A percentile compares a stretch with the other conserved stretches of the same genome.
phyloP scores from a whole-genome alignment of 805 yeast genomes.

The Candida yuanshanica region DNA sequence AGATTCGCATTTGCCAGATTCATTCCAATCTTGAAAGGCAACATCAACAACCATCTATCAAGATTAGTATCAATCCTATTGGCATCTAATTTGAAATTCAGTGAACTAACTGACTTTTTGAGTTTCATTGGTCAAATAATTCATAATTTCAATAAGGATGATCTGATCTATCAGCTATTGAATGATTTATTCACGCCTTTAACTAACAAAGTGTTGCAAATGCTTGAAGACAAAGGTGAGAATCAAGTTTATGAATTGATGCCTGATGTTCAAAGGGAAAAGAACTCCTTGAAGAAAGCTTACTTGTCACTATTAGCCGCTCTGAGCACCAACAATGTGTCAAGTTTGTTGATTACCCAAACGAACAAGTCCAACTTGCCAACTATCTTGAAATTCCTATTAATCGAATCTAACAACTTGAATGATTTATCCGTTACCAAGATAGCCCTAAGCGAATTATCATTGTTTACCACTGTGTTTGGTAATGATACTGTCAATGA shows the following conservation, averaged over 20 bases:
- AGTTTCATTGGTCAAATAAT: constrained; percentile 84
- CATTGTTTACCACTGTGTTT: constrained; percentile 54
- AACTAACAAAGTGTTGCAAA: constrained; percentile 52
- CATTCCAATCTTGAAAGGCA: constrained; percentile 61
- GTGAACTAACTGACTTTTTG: constrained; percentile 74
- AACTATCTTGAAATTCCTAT: constrained; percentile 52
- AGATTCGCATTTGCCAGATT: constrained; percentile 85
- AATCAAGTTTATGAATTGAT: constrained; percentile 31
- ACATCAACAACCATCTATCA: constrained; percentile 49
- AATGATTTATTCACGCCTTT: constrained; percentile 74
- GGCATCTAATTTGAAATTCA: constrained; percentile 47
- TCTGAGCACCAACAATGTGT: constrained; percentile 68
- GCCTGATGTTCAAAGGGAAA: constrained; percentile 64
- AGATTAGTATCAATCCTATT: constrained; percentile 67
- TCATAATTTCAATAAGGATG: constrained; percentile 66
- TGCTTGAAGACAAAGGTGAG: constrained; percentile 38
- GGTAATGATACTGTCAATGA: constrained; percentile 68
- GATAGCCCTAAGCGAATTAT: constrained; percentile 62
- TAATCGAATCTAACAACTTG: constrained; percentile 58
- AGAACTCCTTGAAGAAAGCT: constrained; percentile 59
- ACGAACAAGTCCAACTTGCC: constrained; percentile 59
- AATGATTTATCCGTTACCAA: constrained; percentile 63
- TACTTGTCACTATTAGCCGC: constrained; percentile 65
- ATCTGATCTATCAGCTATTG: constrained; percentile 64
- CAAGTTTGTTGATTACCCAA: constrained; percentile 68